Evolutionary conservation across 306 rosid species (phyloP).

Genomic region (Oemleria cerasiformis): DNA sequence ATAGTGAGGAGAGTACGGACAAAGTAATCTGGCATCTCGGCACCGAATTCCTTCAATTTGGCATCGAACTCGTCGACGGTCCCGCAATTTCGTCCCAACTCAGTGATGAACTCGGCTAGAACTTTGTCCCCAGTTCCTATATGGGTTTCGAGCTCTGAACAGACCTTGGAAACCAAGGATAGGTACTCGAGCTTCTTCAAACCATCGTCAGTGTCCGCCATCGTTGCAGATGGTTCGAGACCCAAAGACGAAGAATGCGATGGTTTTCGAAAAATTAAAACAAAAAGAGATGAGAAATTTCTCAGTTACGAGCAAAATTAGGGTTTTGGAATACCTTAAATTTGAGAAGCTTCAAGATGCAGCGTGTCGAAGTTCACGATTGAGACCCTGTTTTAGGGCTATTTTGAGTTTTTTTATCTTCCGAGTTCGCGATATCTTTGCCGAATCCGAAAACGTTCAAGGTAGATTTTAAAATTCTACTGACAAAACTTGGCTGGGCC

Average conservation of each 20-base stretch:
- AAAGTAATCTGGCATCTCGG: not conserved
- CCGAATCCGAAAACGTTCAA: no score
- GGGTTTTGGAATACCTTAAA: not conserved
- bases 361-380: no score
- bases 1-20: constrained; percentile 6
- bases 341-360: not conserved
- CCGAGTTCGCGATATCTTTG: no score
- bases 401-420: no score
- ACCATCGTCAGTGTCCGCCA: not conserved
- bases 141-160: constrained; percentile 6
- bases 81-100: not conserved
- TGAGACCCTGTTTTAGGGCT: no score
- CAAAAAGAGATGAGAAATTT: not conserved
- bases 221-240: not conserved
- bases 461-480: no score
- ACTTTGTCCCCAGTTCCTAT: constrained; percentile 1
- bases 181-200: constrained; percentile 7
- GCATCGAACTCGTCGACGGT: not conserved
- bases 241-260: not conserved
- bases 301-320: not conserved
- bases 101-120: constrained; percentile 5
- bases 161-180: constrained; percentile 1
- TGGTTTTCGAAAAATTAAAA: not conserved
- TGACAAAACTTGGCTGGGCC: no score
- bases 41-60: not conserved